Evolutionary conservation across 1,139 yeast species (phyloP), one percentile per base, ranked within the genome.

Genomic region (Yamadazyma atmosphaerica): DNA sequence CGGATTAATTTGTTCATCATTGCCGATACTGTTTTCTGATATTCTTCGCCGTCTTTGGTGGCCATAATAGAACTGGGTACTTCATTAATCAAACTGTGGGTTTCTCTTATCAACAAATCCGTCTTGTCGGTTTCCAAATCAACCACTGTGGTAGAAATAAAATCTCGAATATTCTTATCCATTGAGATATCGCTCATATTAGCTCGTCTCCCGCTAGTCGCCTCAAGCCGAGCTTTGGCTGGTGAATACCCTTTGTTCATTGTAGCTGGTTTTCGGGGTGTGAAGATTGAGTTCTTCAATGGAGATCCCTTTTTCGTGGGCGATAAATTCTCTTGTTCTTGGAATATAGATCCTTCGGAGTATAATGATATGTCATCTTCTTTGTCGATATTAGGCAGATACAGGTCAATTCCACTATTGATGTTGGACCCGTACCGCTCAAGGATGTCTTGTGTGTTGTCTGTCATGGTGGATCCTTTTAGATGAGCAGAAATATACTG

Each of bases 41-140:
- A 36, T 23, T 50, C 51, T 31, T 58, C 68, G n/a, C 63, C 58
- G 18, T 61, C 65, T 35, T 51, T 51, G 36, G 52, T 53, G 17
- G 54, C 50, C 14, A 50, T 32, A 1, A 57, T 49, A 7, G 54
- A 49, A 7, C 43, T 33, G 0, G 70, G 68, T 3, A 59, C 45
- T 9, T 52, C 52, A 19, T 49, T 54, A 9, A 65, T 52, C 26
- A 58, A 42, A 32, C 52, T 54, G 38, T 64, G 69, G 4, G 71
- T 63, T 35, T 63, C 65, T 18, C 49, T 52, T 13, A 65, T 51
- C 17, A 61, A 42, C 10, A 60, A 44, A 31, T 62, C 64, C 3
- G 61, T 52, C 16, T 49, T 51, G 23, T 54, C 61, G 9, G 41
- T 44, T 19, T 19, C 22, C 22, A 19, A 30, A 4, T 30, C 31